Evolutionary conservation across 2,329 filamentous ascomycete species (phyloP), one percentile per base, ranked within the genome.

Genomic region (Xylariaceae sp.): DNA sequence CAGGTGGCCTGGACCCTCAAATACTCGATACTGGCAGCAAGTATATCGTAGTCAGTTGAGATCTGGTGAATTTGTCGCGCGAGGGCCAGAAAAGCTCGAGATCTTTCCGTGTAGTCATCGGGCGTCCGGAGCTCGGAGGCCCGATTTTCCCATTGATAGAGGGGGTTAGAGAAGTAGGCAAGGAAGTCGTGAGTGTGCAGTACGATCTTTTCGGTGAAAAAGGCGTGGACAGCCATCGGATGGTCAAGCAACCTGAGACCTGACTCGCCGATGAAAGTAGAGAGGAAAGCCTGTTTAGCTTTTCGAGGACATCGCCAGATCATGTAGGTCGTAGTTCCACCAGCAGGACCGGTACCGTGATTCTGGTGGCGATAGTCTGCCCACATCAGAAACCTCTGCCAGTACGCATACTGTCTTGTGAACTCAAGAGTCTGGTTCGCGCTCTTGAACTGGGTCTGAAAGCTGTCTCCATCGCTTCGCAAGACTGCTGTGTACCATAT

Each of bases 31-130:
- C 39, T 45, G 2, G 35, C 30, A 9, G 16, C 13, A 2, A 45
- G 30, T 13, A 45, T 45, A 28, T 45, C 35, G 26, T 42, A 39
- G 36, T 45, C 43, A 7, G 39, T 45, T 4, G 39, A 45, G 22
- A 43, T 36, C 33, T 45, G 39, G 16, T 45, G 37, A 18, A 45
- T 43, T 18, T 45, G 43, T 13, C 39, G 34, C 11, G 43, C 15
- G 22, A 45, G 34, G 9, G 43, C 22, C 4, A 45, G 33, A 16
- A 45, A 42, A 7, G 36, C 39, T 4, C 39, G 34, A 2, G 24
- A 35, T 0, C 43, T 29, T 9, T 37, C 35, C 6, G 31, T 39
- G 19, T 45, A 45, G 26, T 45, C 43, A 12, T 45, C 33, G 7
- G 43, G 43, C 6, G 43, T 42, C 2, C 19, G 43, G 18, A 43